These are phyloP conservation scores for Buddleja alternifolia DNA, from an alignment of 257 asterid species.

Conservation along the genomic window DNA sequence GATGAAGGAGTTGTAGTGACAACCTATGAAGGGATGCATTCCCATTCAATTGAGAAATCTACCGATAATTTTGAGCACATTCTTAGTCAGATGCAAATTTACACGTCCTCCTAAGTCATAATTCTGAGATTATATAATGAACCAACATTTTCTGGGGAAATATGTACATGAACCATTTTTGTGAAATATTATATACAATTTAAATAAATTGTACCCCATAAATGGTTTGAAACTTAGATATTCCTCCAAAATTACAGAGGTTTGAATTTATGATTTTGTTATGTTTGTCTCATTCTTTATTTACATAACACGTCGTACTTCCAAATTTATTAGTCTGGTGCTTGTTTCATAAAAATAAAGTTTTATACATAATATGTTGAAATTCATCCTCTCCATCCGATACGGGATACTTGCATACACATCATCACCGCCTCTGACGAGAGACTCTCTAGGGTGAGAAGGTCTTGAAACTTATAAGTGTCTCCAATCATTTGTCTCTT, in stretches of 20 bases:
- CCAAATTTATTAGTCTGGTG: neutral
- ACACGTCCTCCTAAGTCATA: constrained; percentile 40
- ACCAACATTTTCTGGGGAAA: too few relatives aligned
- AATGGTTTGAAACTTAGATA: neutral
- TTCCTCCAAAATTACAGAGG: neutral
- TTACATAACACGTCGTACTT: neutral
- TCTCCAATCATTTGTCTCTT: too few relatives aligned
- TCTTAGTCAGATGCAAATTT: constrained; percentile 81
- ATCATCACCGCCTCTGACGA: too few relatives aligned
- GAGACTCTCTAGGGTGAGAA: too few relatives aligned
- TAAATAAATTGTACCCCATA: constrained; percentile 5
- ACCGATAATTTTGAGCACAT: constrained; percentile 85
- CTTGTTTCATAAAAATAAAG: too few relatives aligned
- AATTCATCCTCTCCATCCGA: too few relatives aligned
- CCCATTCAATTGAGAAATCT: constrained; percentile 77
- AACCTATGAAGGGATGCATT: constrained; percentile 87
- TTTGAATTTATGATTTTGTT: neutral
- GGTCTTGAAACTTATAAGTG: too few relatives aligned
- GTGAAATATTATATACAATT: neutral
- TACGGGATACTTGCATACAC: too few relatives aligned
- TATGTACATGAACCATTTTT: neutral
- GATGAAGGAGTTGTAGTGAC: constrained; percentile 86
- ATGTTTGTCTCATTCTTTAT: neutral
- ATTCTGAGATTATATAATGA: too few relatives aligned
- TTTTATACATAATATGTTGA: too few relatives aligned